phyloP scores from a whole-genome alignment of 2,329 filamentous ascomycete genomes.

The Alternaria infectoria region DNA sequence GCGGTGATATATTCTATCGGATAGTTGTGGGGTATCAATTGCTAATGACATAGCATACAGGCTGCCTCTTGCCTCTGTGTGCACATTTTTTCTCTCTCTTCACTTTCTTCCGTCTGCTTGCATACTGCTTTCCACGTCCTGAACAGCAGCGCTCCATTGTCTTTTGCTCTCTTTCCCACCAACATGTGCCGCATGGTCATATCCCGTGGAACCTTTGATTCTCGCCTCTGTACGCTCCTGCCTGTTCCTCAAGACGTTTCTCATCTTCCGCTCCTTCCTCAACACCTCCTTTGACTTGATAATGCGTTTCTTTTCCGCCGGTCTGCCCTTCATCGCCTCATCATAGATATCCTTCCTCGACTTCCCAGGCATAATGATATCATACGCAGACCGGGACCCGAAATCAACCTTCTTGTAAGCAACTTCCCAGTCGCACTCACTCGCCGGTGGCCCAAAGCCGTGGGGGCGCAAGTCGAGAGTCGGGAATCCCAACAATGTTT shows the following conservation, averaged over 20 bases:
- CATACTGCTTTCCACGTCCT: neutral
- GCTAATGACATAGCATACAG: neutral
- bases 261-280: neutral
- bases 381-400: neutral
- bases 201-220: neutral
- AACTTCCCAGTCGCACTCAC: conserved; percentile 25
- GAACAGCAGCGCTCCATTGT: neutral
- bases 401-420: conserved; percentile 36
- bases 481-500: conserved; percentile 31
- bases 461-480: conserved; percentile 26
- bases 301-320: neutral
- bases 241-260: neutral
- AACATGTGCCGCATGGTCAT: conserved; percentile 1
- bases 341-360: conserved; percentile 8
- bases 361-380: conserved; percentile 16
- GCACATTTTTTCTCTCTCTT: neutral
- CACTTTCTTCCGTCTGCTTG: neutral
- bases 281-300: neutral
- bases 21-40: neutral
- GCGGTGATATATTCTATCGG: neutral
- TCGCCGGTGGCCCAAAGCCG: conserved; percentile 11
- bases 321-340: conserved; percentile 5
- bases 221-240: neutral
- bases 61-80: neutral
- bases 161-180: neutral